Evolutionary conservation across 2,329 filamentous ascomycete genomes (phyloP), one percentile per base, ranked within the genome.

Genomic region (Fusarium sp.): DNA sequence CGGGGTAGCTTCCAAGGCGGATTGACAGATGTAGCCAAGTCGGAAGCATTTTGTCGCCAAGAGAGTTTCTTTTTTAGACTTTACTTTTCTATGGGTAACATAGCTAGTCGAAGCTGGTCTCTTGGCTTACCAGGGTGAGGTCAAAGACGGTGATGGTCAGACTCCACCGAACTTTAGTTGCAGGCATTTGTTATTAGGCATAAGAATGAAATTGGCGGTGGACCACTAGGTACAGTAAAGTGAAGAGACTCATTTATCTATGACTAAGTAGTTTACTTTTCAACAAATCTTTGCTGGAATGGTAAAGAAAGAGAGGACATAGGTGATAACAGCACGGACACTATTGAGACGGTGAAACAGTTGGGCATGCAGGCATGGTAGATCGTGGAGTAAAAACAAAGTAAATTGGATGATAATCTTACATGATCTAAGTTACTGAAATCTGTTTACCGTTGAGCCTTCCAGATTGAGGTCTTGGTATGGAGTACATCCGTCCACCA

Each of bases 1-100:
- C 18, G 65, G 65, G 65, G 65, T 69, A 65, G 54, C 25, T 41
- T 41, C 49, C 34, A 53, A 53, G 49, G n/a, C 49, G 32, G 18
- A 18, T 24, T 40, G 18, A 53, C 41, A 32, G 29, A 54, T 48
- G 62, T 45, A 30, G 61, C 63, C 54, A 66, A 66, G 61, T 52
- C 27, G 18, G 18, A 32, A 29, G 22, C 30, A 41, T 40, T 20
- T 41, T 40, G 18, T 22, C 22, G 48, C 61, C 61, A 64, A 64
- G 61, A 41, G 25, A 49, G 10, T 51, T 41, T 20, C 46, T 27
- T 40, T 29, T 34, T 25, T n/a, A 12, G 32, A 22, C 8, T 25
- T 11, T 48, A 10, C 14, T 16, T 9, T 16, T 10, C 24, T 27
- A 41, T 41, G 32, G 32, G 7, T 53, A 20, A 18, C 12, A 22